Evolutionary conservation across 805 yeast genomes (phyloP).

Genomic region (Cyberlindnera mississippiensis): DNA sequence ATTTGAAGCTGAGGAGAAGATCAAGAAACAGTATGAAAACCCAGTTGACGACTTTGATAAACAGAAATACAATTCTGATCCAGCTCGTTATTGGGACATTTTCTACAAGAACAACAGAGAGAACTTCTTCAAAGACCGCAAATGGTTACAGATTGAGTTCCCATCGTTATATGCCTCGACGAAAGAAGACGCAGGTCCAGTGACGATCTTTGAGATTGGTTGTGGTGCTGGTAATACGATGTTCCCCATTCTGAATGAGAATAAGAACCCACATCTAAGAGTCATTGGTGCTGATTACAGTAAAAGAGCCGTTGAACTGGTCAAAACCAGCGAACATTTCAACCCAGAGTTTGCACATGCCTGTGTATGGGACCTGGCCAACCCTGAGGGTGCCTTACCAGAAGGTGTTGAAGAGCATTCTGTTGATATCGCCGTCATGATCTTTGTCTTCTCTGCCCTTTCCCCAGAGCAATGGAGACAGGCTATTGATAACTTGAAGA

Average conservation of each 20-base stretch:
- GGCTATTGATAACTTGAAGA: conserved; percentile 68
- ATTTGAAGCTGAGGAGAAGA: conserved; percentile 66
- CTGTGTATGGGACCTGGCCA: conserved; percentile 93
- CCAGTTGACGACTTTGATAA: conserved; percentile 92
- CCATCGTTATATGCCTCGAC: conserved; percentile 82
- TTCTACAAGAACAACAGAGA: conserved; percentile 88
- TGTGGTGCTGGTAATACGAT: conserved; percentile 98
- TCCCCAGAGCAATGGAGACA: conserved; percentile 87
- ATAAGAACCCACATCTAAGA: conserved; percentile 69
- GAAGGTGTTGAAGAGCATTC: conserved; percentile 78
- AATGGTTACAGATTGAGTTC: conserved; percentile 93
- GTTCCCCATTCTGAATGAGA: conserved; percentile 82
- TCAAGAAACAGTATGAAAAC: conserved; percentile 65
- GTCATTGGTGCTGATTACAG: conserved; percentile 89
- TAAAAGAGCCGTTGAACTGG: conserved; percentile 83
- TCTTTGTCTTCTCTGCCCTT: conserved; percentile 89
- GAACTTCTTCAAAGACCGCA: conserved; percentile 93
- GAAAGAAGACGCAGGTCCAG: conserved; percentile 62
- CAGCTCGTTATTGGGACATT: conserved; percentile 93
- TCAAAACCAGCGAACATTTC: conserved; percentile 59
- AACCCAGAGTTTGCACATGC: conserved; percentile 65
- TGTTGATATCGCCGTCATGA: conserved; percentile 90
- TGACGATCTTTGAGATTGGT: conserved; percentile 83
- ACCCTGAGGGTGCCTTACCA: conserved; percentile 68
- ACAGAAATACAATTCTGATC: conserved; percentile 70